Base-by-base conservation (phyloP, 257 asterid species). In the Ilex asprella region DNA sequence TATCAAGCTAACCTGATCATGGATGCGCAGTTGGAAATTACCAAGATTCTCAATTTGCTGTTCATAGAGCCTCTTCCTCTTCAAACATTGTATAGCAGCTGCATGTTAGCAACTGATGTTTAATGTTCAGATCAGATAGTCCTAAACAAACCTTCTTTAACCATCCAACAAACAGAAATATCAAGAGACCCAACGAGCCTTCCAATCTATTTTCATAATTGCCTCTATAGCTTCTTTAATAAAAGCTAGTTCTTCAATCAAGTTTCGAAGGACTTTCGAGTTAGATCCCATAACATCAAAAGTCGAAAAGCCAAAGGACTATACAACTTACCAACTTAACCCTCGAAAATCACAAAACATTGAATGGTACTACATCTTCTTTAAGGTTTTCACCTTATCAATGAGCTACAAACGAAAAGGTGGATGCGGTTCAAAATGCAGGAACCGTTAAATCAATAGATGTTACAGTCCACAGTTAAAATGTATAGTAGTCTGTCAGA, bases 61-160 rank as follows among this genome's bases (percentile, higher is more conserved):
- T 70, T 90, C 97, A 13, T 85, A 90, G 5, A 87, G 84, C 78
- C 59, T 79, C 74, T 90, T 90, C 78, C 83, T 85, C 89, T 90
- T 90, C 79, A 90, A 82, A 67, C 95, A 87, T 63, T 90, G 97
- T 60, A 87, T 81, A 61, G 96, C 97, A 70, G 88, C 97, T 89
- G 86, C 84, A 76, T 41, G 53, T 10, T 10, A 29, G 32, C 49
- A 46, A 2, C 14, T 46, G 52, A 46, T 46, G 52, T 46, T 46
- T 46, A 46, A 46, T 46, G 10, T 46, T 46, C 52, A 46, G 10
- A 5, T 46, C 11, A 46, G n/a, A 2, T 11, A 46, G n/a, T 10
- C 2, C 3, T 7, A 46, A 46, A 10, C 10, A 46, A 5, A 10
- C 0, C 52, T 14, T 14, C 52, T 10, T 10, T 46, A 14, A 46